Percentiles rank a stretch among this genome's conserved stretches.
phyloP scores from a whole-genome alignment of 1,284 basidiomycete species.

The Uromyces viciae-fabae region DNA sequence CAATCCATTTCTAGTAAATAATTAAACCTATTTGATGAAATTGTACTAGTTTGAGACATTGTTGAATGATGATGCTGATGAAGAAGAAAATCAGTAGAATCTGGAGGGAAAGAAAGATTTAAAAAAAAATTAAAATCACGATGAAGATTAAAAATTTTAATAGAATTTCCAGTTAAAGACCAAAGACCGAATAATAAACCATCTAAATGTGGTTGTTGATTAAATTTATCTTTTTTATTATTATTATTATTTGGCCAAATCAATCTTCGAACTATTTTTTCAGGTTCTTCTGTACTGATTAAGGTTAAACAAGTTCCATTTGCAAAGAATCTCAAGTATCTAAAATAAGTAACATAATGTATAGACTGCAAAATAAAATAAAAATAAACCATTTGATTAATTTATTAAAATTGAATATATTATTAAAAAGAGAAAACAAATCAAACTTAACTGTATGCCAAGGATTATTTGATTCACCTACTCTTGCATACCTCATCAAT shows the following conservation, averaged over 20 bases:
- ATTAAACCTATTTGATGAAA: background rate
- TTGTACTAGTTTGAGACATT: no score
- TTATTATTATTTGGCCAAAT: background rate
- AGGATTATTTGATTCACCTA: conserved; percentile 35
- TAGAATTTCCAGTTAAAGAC: background rate
- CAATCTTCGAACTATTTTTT: background rate
- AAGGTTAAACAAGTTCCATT: conserved; percentile 15
- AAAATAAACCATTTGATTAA: background rate
- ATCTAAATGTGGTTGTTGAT: no score
- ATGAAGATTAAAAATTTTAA: background rate
- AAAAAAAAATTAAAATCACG: background rate
- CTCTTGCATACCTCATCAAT: conserved; percentile 23
- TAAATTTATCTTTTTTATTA: no score
- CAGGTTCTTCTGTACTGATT: conserved; percentile 20
- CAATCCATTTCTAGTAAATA: conserved; percentile 4
- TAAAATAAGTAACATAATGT: conserved; percentile 27
- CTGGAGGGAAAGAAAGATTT: background rate
- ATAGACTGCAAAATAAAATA: background rate
- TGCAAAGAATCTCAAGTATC: conserved; percentile 25
- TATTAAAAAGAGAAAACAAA: background rate
- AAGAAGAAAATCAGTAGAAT: background rate
- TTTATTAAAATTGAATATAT: background rate
- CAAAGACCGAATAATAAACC: background rate
- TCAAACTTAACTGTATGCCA: conserved; percentile 31
- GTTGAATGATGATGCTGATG: background rate